Conservation (phyloP, 306 rosid species). For the Casuarina glauca region DNA sequence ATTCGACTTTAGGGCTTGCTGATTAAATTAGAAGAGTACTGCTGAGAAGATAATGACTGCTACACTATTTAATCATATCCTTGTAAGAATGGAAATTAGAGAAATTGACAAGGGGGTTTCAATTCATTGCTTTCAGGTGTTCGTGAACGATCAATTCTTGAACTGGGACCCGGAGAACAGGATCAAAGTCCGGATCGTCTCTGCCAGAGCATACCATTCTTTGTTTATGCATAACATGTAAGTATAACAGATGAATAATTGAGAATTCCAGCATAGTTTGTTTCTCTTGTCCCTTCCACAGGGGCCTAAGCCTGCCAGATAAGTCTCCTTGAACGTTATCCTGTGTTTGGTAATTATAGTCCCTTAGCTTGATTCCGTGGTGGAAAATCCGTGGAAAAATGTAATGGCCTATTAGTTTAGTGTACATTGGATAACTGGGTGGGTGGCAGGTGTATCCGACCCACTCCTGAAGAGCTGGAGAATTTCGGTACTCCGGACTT, state of each 20-base stretch:
- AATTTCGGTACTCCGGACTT: slow-evolving; percentile 92
- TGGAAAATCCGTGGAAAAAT: slow-evolving; percentile 5
- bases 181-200: slow-evolving; percentile 83
- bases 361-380: slow-evolving; percentile 17
- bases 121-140: slow-evolving; percentile 54
- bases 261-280: slow-evolving; percentile 12
- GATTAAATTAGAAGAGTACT: neutral
- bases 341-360: slow-evolving; percentile 12
- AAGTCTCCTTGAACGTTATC: slow-evolving; percentile 35
- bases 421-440: slow-evolving; percentile 72
- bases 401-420: slow-evolving; percentile 41
- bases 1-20: neutral
- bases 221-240: slow-evolving; percentile 98
- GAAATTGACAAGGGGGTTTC: neutral
- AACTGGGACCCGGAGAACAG: slow-evolving; percentile 84
- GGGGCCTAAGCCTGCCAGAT: slow-evolving; percentile 36
- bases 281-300: slow-evolving; percentile 10
- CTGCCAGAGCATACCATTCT: slow-evolving; percentile 97
- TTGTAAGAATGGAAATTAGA: neutral
- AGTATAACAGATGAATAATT: slow-evolving; percentile 31
- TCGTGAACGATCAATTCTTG: slow-evolving; percentile 85
- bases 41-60: neutral
- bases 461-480: slow-evolving; percentile 90
- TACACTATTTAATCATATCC: neutral
- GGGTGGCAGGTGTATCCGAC: slow-evolving; percentile 94